phyloP scores from a whole-genome alignment of 495 filamentous ascomycete genomes.

The Aspergillus leporis region DNA sequence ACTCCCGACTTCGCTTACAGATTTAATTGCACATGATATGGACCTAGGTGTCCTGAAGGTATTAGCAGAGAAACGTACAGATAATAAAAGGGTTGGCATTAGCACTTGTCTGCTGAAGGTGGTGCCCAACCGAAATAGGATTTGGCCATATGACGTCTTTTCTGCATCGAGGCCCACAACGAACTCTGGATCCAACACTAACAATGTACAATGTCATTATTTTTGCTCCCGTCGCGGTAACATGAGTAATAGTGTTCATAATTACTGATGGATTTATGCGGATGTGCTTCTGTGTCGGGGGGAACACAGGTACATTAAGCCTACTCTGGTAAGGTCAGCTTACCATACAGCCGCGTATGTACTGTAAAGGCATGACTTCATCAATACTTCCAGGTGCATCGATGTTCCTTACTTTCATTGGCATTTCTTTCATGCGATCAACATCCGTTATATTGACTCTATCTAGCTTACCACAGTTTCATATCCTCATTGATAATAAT shows the following conservation, averaged over 20 bases:
- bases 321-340: not conserved
- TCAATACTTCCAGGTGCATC: not conserved
- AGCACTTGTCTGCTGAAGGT: not conserved
- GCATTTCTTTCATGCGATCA: not conserved
- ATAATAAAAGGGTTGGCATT: too few species aligned
- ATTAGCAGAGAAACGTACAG: too few species aligned
- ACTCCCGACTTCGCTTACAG: too few species aligned
- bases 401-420: not conserved
- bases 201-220: not conserved
- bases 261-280: not conserved
- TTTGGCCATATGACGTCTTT: not conserved
- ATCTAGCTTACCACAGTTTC: too few species aligned
- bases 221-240: not conserved
- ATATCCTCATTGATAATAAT: not conserved
- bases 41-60: too few species aligned
- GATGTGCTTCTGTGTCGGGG: not conserved
- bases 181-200: not conserved
- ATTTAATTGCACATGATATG: too few species aligned
- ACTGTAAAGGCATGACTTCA: not conserved
- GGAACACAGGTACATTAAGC: not conserved
- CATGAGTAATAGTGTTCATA: not conserved
- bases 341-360: conserved; percentile 1
- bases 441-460: too few species aligned
- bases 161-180: not conserved
- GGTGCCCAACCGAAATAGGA: not conserved